phyloP scores from a whole-genome alignment of 179 eudicot species.

The Nepenthes alata region DNA sequence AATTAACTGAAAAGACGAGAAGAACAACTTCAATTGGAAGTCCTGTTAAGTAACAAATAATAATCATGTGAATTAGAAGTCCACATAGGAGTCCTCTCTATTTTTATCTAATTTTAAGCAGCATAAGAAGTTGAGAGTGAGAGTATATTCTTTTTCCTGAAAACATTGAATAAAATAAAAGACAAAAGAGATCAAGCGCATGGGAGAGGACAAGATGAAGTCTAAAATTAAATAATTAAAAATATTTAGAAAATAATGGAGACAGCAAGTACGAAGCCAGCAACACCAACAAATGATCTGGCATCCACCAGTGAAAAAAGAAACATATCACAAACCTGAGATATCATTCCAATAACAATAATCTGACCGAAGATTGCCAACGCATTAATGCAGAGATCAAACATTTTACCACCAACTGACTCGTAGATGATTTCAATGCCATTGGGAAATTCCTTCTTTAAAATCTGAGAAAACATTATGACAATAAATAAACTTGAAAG shows the following conservation, averaged over 20 bases:
- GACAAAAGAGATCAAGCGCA: no score
- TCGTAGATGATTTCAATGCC: constrained; percentile 87
- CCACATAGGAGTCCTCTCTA: no score
- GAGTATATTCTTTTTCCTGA: no score
- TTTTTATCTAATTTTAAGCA: no score
- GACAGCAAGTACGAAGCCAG: background rate
- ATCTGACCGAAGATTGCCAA: constrained; percentile 75
- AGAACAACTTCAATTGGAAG: no score
- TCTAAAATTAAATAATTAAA: background rate
- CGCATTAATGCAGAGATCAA: constrained; percentile 78
- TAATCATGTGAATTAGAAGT: no score
- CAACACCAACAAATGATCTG: background rate
- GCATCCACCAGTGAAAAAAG: background rate
- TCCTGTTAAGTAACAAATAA: no score
- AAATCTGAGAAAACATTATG: constrained; percentile 40
- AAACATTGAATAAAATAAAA: no score
- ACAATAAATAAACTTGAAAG: background rate
- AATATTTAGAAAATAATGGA: background rate
- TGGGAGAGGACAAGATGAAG: no score
- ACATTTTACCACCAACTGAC: constrained; percentile 94
- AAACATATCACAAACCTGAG: constrained; percentile 52
- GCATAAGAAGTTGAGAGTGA: no score
- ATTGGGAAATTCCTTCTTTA: constrained; percentile 72
- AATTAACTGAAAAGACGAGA: no score
- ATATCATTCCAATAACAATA: constrained; percentile 95